These are phyloP conservation scores for Trypanosoma theileri DNA, from an alignment of 208 protist genomes.

Conservation along the genomic window DNA sequence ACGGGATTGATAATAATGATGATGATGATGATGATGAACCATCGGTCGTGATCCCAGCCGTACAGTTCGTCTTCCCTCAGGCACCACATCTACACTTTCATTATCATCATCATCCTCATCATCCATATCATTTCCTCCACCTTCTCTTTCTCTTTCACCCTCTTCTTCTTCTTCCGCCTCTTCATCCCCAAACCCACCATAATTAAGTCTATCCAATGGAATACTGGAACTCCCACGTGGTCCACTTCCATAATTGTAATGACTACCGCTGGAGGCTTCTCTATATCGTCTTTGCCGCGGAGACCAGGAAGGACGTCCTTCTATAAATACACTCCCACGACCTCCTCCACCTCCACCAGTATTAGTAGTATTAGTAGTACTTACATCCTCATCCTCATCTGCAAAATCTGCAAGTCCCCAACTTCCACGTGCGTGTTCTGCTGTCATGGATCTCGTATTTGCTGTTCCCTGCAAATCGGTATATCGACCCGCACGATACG, in stretches of 20 bases:
- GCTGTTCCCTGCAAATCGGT: slow-evolving; percentile 1
- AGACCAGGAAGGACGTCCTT: slow-evolving; percentile 15
- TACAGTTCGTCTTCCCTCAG: slow-evolving; percentile 18
- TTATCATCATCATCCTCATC: neutral
- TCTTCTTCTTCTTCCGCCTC: slow-evolving; percentile 4
- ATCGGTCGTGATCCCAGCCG: slow-evolving; percentile 1
- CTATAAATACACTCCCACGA: neutral
- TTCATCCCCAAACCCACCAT: slow-evolving; percentile 15
- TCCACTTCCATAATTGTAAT: neutral
- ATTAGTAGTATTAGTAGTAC: neutral
- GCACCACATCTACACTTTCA: slow-evolving; percentile 1
- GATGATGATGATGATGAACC: neutral
- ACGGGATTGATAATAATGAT: neutral
- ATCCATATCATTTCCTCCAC: neutral
- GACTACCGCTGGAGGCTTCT: slow-evolving; percentile 8
- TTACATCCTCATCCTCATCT: neutral
- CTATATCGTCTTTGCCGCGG: slow-evolving; percentile 17
- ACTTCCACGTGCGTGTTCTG: neutral
- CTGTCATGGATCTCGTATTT: neutral
- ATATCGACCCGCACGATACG: slow-evolving; percentile 1
- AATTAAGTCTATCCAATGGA: slow-evolving; percentile 12
- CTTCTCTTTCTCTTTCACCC: neutral
- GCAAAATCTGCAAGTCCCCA: no score
- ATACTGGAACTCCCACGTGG: slow-evolving; percentile 14
- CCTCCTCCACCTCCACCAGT: neutral